Percentiles rank a stretch among this genome's conserved stretches.
Conservation (phyloP, 805 yeast genomes). For the Candida nonsorbophila region DNA sequence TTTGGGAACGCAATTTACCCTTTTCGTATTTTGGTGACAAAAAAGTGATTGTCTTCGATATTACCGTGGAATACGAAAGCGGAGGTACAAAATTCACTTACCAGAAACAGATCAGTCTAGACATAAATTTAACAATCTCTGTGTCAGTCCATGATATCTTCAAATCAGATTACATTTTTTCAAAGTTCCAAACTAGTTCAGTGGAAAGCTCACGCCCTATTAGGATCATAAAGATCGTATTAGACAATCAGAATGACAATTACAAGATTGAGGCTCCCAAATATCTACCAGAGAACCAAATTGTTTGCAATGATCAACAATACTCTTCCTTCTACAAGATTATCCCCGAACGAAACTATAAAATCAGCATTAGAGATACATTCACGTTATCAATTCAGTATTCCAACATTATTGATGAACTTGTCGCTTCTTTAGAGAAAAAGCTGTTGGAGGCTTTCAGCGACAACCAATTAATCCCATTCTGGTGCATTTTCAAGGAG, state of each 20-base stretch:
- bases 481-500: too few relatives aligned
- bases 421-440: conserved; percentile 11
- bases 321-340: conserved; percentile 57
- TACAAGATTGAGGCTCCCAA: conserved; percentile 18
- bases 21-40: too few relatives aligned
- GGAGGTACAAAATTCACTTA: too few relatives aligned
- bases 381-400: conserved; percentile 42
- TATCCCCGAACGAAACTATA: conserved; percentile 14
- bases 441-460: too few relatives aligned
- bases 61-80: too few relatives aligned
- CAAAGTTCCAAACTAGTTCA: conserved; percentile 67
- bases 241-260: conserved; percentile 22
- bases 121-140: conserved; percentile 54
- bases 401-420: conserved; percentile 44
- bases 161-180: conserved; percentile 48
- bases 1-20: too few relatives aligned
- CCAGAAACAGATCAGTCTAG: conserved; percentile 22
- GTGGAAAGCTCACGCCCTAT: conserved; percentile 48
- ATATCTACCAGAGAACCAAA: conserved; percentile 19
- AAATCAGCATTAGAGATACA: conserved; percentile 21
- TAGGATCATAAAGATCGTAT: conserved; percentile 41
- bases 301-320: conserved; percentile 70
- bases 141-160: conserved; percentile 81
- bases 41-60: too few relatives aligned
- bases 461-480: too few relatives aligned